Conservation (phyloP, 306 rosid genomes). For the Cucurbita moschata region DNA sequence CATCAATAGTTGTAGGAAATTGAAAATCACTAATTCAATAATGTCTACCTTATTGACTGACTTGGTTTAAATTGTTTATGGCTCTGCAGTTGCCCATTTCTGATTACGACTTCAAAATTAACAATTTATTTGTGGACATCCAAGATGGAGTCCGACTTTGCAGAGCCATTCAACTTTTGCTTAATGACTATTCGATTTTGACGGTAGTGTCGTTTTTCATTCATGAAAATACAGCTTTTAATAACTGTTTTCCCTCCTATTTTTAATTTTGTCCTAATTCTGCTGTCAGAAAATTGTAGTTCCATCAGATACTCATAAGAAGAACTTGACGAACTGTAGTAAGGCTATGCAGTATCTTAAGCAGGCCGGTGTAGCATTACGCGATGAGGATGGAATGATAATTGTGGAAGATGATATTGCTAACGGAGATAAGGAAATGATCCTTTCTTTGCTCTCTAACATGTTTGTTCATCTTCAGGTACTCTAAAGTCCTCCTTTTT, state of each 20-base stretch:
- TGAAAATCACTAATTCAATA: background rate
- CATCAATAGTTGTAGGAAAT: background rate
- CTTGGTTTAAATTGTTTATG: background rate
- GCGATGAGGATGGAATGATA: slow-evolving; percentile 58
- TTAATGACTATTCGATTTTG: slow-evolving; percentile 56
- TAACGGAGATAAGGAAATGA: slow-evolving; percentile 71
- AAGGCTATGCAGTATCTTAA: slow-evolving; percentile 61
- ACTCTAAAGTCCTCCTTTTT: background rate
- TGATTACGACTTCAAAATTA: slow-evolving; percentile 63
- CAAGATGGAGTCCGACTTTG: slow-evolving; percentile 80
- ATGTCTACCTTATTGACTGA: background rate
- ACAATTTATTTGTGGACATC: slow-evolving; percentile 65
- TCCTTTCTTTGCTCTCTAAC: slow-evolving; percentile 76
- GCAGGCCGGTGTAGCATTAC: slow-evolving; percentile 59
- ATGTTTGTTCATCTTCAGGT: slow-evolving; percentile 83
- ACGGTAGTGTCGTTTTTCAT: slow-evolving; percentile 30
- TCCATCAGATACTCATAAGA: slow-evolving; percentile 71
- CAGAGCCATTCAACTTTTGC: slow-evolving; percentile 77
- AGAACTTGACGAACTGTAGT: slow-evolving; percentile 55
- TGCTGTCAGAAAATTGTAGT: slow-evolving; percentile 59
- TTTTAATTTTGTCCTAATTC: slow-evolving; percentile 20
- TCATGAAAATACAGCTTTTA: slow-evolving; percentile 5
- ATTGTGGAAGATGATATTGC: slow-evolving; percentile 55
- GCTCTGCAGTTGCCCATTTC: slow-evolving; percentile 51
- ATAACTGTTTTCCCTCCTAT: background rate